Conservation (phyloP, 768 basidiomycete species). For the Albatrellus ellisii region DNA sequence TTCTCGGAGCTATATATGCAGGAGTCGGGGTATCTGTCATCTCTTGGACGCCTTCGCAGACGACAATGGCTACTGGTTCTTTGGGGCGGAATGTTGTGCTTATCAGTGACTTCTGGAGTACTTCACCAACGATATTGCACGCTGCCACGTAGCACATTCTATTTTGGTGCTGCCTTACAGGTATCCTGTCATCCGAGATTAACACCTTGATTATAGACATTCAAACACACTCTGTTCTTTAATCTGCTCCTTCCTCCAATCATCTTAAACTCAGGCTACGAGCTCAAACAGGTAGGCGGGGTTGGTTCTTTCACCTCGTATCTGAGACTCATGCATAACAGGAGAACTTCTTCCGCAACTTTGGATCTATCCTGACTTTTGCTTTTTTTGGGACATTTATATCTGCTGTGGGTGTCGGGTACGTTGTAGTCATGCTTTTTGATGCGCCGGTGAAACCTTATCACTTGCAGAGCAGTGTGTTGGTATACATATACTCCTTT, state of each 20-base stretch:
- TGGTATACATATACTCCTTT: constrained; percentile 91
- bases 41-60: background rate
- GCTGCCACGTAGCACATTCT: no score
- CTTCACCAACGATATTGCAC: no score
- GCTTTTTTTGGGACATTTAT: constrained; percentile 95
- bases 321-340: constrained; percentile 19
- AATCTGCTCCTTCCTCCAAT: constrained; percentile 97
- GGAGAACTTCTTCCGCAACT: constrained; percentile 99
- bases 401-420: constrained; percentile 94
- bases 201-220: constrained; percentile 43
- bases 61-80: no score
- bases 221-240: constrained; percentile 96
- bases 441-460: constrained; percentile 21
- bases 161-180: no score
- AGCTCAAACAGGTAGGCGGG: constrained; percentile 79
- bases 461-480: constrained; percentile 52
- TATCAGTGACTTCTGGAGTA: no score
- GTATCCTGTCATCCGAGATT: no score
- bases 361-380: constrained; percentile 89
- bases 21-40: background rate
- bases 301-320: background rate
- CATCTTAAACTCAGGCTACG: constrained; percentile 95
- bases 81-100: no score
- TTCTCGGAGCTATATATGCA: background rate
- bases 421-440: constrained; percentile 21